phyloP scores from a whole-genome alignment of 495 filamentous ascomycete genomes.

The Trichodelitschia bisporula region DNA sequence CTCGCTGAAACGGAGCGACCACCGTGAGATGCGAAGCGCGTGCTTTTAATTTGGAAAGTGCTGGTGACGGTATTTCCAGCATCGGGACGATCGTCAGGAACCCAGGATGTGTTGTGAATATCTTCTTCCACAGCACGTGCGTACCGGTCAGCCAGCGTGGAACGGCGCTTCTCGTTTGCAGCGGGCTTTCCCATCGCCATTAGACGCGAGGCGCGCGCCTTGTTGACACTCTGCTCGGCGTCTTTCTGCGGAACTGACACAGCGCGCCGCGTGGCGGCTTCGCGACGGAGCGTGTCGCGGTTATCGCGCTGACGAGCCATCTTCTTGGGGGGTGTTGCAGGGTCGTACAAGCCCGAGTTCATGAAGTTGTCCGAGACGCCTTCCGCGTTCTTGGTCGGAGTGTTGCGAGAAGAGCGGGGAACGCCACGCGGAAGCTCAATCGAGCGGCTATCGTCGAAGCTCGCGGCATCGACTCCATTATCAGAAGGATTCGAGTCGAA shows the following conservation, averaged over 20 bases:
- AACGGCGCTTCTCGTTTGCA: no score
- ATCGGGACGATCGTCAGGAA: conserved; percentile 25
- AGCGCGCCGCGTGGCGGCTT: no score
- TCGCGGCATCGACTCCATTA: conserved; percentile 1
- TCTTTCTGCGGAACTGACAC: no score
- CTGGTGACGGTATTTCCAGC: no score
- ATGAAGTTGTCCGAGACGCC: neutral
- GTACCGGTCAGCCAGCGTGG: no score
- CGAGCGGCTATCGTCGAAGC: conserved; percentile 9
- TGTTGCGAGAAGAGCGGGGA: conserved; percentile 9
- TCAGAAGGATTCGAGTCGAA: conserved; percentile 8
- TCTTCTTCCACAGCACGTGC: no score
- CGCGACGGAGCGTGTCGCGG: no score
- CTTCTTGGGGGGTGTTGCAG: conserved; percentile 1
- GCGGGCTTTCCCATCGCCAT: no score
- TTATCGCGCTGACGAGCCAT: no score
- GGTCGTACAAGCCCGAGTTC: no score
- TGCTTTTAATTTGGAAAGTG: conserved; percentile 22
- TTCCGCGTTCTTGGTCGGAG: conserved; percentile 4
- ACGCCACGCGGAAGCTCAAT: conserved; percentile 15
- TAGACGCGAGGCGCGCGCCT: no score
- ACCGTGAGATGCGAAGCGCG: conserved; percentile 29
- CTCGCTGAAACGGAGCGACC: conserved; percentile 7
- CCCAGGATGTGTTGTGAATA: conserved; percentile 26
- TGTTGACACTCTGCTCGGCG: no score